Conservation (phyloP, 176 grass and related monocot species). For the Tillandsia fasciculata region DNA sequence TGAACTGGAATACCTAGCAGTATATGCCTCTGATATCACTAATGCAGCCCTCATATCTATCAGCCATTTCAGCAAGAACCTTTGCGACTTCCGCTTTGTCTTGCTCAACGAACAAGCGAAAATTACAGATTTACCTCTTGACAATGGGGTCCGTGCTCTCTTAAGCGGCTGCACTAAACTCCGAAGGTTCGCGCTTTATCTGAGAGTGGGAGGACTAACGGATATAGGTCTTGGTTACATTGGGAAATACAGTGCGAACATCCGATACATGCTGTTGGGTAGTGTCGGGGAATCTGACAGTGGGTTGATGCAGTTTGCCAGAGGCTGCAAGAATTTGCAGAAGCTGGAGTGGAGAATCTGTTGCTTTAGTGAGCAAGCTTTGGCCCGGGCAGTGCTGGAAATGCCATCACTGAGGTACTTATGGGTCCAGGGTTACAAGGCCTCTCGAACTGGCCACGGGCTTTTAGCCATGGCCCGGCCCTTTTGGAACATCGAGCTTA, state of each 20-base stretch:
- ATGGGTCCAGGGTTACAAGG: conserved; percentile 82
- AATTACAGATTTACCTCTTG: conserved; percentile 76
- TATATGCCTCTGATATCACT: conserved; percentile 85
- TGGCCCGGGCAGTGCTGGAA: conserved; percentile 39
- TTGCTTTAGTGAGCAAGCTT: conserved; percentile 73
- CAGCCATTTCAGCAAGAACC: conserved; percentile 69
- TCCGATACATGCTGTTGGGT: conserved; percentile 78
- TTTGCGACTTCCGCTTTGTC: conserved; percentile 77
- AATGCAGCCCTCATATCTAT: conserved; percentile 73
- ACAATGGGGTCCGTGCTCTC: conserved; percentile 61
- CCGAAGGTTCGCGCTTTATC: conserved; percentile 66
- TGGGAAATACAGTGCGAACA: conserved; percentile 52
- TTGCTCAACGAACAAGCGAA: conserved; percentile 56
- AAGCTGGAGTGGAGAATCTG: conserved; percentile 84
- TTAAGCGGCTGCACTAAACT: conserved; percentile 67
- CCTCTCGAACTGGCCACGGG: conserved; percentile 39
- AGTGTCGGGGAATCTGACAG: conserved; percentile 66
- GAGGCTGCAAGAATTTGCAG: conserved; percentile 46
- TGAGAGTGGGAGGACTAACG: conserved; percentile 81
- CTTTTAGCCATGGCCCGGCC: conserved; percentile 68
- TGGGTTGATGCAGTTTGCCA: conserved; percentile 55
- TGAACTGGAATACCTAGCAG: conserved; percentile 68
- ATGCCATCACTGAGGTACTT: conserved; percentile 64
- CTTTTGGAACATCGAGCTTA: conserved; percentile 94
- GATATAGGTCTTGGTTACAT: conserved; percentile 73